Conservation (phyloP, 2,329 filamentous ascomycete genomes). For the Colletotrichum liaoningense region DNA sequence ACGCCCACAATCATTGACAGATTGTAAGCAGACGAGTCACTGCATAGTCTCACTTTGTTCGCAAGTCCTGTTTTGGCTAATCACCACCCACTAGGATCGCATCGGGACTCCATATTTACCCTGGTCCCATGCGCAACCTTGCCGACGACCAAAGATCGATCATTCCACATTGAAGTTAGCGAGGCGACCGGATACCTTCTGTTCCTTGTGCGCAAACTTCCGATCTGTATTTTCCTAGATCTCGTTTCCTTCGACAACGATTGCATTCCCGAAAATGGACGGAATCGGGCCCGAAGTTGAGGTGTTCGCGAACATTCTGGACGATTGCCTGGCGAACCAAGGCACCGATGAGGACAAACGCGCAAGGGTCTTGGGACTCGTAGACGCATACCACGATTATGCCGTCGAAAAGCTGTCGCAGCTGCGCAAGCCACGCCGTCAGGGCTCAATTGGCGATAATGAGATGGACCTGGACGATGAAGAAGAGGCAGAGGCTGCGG, state of each 20-base stretch:
- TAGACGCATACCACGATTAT: constrained; percentile 72
- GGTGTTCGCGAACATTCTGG: constrained; percentile 84
- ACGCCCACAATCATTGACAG: neutral
- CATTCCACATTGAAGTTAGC: neutral
- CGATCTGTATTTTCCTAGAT: neutral
- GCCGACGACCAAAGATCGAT: neutral
- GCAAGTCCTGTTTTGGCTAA: neutral
- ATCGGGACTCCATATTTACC: neutral
- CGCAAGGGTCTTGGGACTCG: constrained; percentile 75
- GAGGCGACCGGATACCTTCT: neutral
- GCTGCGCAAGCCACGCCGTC: constrained; percentile 52
- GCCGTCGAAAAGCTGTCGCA: constrained; percentile 57
- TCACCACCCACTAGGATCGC: neutral
- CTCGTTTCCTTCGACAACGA: neutral
- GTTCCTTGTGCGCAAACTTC: neutral
- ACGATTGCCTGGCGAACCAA: constrained; percentile 73
- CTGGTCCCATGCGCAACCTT: neutral
- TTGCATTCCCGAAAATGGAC: constrained; percentile 11
- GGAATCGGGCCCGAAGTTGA: constrained; percentile 79
- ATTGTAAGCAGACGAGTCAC: neutral
- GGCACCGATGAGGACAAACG: constrained; percentile 65
- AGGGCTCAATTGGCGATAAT: constrained; percentile 47
- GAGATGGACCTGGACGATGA: constrained; percentile 68
- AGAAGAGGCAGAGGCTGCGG: constrained; percentile 48
- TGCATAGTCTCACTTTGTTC: neutral